phyloP scores from a whole-genome alignment of 2,329 filamentous ascomycete species.

The Colletotrichum incanum region DNA sequence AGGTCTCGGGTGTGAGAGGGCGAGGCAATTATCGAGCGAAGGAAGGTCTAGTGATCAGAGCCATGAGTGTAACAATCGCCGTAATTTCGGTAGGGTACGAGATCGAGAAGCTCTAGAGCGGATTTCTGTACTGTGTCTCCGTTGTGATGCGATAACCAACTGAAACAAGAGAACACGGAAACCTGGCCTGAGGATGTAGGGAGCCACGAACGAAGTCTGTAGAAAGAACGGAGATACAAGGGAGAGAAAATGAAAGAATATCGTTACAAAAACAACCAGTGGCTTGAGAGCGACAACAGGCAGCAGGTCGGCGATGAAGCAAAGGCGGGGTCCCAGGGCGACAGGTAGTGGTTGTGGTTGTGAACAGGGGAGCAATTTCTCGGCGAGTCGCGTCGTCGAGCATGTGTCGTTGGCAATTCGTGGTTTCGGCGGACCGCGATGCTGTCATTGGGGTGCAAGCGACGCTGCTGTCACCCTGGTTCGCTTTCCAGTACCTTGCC shows the following conservation, averaged over 20 bases:
- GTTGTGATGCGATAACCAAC: conserved; percentile 13
- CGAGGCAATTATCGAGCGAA: conserved; percentile 8
- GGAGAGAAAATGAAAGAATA: conserved; percentile 7
- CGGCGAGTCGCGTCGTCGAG: conserved; percentile 31
- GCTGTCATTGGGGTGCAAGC: conserved; percentile 37
- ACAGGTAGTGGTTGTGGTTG: conserved; percentile 14
- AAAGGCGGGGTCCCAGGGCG: neutral
- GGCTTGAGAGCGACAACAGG: conserved; percentile 1
- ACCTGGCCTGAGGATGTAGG: conserved; percentile 20
- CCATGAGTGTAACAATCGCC: conserved; percentile 18
- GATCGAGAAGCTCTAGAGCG: neutral
- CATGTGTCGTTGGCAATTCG: conserved; percentile 29
- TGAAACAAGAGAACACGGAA: conserved; percentile 4
- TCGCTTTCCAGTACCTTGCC: neutral
- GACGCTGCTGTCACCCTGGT: conserved; percentile 37
- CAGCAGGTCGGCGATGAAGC: conserved; percentile 3
- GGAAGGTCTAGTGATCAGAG: neutral
- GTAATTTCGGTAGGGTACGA: neutral
- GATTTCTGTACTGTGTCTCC: neutral
- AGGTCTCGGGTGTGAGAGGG: neutral
- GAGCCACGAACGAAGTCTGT: conserved; percentile 22
- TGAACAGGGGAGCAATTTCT: neutral
- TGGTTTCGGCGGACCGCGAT: conserved; percentile 34
- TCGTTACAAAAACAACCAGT: conserved; percentile 15
- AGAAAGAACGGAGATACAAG: neutral